A percentile compares a stretch with the other conserved stretches of the same genome.
phyloP scores from a whole-genome alignment of 768 basidiomycete genomes.

The Hericium erinaceus region DNA sequence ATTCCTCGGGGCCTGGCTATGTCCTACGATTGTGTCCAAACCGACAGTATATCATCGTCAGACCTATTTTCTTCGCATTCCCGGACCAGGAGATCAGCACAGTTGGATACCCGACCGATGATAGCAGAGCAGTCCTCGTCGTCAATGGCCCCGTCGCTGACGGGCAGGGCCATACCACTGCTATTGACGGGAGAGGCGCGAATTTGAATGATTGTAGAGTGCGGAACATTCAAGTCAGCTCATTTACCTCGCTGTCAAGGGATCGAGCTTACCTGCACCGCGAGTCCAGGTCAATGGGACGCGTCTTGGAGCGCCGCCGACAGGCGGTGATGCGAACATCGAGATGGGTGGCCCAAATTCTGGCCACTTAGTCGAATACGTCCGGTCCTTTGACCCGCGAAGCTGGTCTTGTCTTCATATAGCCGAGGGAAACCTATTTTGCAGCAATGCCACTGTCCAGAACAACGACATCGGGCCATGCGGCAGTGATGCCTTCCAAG shows the following conservation, averaged over 20 bases:
- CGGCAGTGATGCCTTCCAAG: slow-evolving; percentile 50
- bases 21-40: slow-evolving; percentile 57
- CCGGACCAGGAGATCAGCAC: slow-evolving; percentile 79
- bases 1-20: slow-evolving; percentile 58
- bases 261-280: no score
- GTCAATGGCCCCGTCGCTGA: slow-evolving; percentile 56
- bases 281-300: slow-evolving; percentile 59
- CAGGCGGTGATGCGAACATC: slow-evolving; percentile 64
- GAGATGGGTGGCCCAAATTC: slow-evolving; percentile 76
- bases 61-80: slow-evolving; percentile 57
- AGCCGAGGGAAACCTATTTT: slow-evolving; percentile 55
- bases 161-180: slow-evolving; percentile 62
- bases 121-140: slow-evolving; percentile 57
- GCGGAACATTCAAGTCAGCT: slow-evolving; percentile 59
- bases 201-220: slow-evolving; percentile 52
- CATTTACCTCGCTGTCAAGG: background rate
- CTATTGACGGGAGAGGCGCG: slow-evolving; percentile 56
- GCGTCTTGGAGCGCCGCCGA: slow-evolving; percentile 43
- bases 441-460: slow-evolving; percentile 55
- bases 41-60: slow-evolving; percentile 51
- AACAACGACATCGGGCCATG: slow-evolving; percentile 83
- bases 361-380: slow-evolving; percentile 68
- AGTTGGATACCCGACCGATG: slow-evolving; percentile 59
- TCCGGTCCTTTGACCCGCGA: slow-evolving; percentile 67
- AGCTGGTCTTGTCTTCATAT: slow-evolving; percentile 82